Base-by-base conservation (phyloP, 345 rosid genomes). In the Draba incana region DNA sequence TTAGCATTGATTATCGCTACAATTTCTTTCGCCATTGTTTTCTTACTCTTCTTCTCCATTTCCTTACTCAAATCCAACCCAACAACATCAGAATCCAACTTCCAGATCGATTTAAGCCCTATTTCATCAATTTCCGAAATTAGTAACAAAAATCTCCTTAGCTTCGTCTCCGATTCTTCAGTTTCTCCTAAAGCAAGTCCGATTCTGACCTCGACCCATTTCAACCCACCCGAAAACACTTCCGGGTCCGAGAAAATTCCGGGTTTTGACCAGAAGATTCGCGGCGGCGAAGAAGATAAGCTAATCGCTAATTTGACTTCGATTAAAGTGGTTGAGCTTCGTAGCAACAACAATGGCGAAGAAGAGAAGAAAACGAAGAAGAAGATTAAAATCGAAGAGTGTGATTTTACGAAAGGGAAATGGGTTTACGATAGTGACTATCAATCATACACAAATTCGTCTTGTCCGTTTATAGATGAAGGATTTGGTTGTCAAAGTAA, bases 401-500 rank as follows among this genome's bases (percentile, higher is more conserved):
- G 96, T 57, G 96, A 93, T 72, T 20, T 86, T 62, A 79, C 88
- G 7, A 82, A 70, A 64, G 99, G 99, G 75, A 80, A 70, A 67
- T 94, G 99, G 99, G 88, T 89, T 25, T 84, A 88, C 60, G 91
- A 90, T 54, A 86, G 75, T 72, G 79, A 77, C 70, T 85, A 84
- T 60, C 92, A 95, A 58, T 69, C 85, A 39, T 94, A 94, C 78
- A 88, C 87, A 15, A 85, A 87, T 69, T 49, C 38, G 12, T 83
- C 96, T n/a, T 90, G 97, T 64, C 95, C 96, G 31, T 87, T 87
- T 57, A 88, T 94, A 25, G 99, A 94, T 69, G 92, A 94, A 83
- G 99, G 95, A 8, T 94, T 94, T 69, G 84, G 76, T 71, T 94
- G 99, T 72, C 77, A 65, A 45, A 85, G 83, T 47, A 94, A 91